Evolutionary conservation across 179 eudicot species (phyloP), one percentile per base, ranked within the genome.

Genomic region (Beta corolliflora): DNA sequence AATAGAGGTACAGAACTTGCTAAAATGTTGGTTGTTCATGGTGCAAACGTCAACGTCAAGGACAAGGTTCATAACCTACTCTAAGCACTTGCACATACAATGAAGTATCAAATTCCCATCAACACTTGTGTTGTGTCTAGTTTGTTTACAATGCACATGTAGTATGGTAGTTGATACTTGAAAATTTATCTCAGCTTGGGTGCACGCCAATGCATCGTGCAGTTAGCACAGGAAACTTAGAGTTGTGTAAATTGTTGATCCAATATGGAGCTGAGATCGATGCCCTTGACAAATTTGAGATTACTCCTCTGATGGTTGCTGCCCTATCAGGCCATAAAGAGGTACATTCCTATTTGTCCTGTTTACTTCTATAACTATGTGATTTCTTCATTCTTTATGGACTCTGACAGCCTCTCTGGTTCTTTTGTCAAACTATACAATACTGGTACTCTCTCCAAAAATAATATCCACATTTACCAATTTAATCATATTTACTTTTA

Each of bases 191-290:
- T 84, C 83, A 96, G 99, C 88, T 93, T 78, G 99, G 99, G 63
- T 94, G 97, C 84, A 94, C 95, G 19, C 97, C 99, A 79, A 86
- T 97, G 92, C 99, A 97, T 81, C 98, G 97, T 78, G 99, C 98
- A 83, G 97, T 98, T 19, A 90, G 99, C 88, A 93, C 95, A 1
- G 97, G 98, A 73, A 92, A 93, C 63, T 82, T 91, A 9, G 89
- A 88, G 79, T 54, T 96, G 78, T 97, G 97, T 85, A 97, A 94
- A 83, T 80, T 92, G 56, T 85, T 97, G 75, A 94, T 97, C 41
- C 98, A 92, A 83, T 97, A 97, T 88, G 99, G 99, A 77, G 98
- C 99, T 63, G 98, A 94, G 21, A 77, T 94, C 63, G 98, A 97
- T 82, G 94, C 90, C 15, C 86, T 88, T 78, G 99, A 96, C 83